phyloP scores from a whole-genome alignment of 177 flowering plant species.

The Vitis hybrid region DNA sequence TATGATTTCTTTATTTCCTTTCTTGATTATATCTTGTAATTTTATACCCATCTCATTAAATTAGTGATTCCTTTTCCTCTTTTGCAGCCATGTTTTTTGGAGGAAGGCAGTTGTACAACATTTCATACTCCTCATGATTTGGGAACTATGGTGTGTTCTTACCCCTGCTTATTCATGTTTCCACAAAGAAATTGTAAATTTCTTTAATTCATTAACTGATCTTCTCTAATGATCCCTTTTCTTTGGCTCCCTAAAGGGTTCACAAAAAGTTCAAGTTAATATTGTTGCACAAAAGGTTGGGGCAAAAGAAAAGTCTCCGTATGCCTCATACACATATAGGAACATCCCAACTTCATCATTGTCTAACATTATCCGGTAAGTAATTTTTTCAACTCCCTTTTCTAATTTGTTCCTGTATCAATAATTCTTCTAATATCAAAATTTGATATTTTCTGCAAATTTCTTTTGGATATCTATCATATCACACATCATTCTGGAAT shows the following conservation, averaged over 20 bases:
- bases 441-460: too few species aligned
- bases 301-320: slow-evolving; percentile 44
- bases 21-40: too few species aligned
- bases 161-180: background rate
- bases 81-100: slow-evolving; percentile 41
- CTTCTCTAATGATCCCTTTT: background rate
- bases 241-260: slow-evolving; percentile 9
- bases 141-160: slow-evolving; percentile 37
- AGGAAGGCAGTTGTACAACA: slow-evolving; percentile 35
- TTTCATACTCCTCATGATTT: slow-evolving; percentile 39
- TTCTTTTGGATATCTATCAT: too few species aligned
- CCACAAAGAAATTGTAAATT: background rate
- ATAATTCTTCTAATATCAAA: background rate
- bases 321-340: slow-evolving; percentile 38
- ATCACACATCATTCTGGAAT: too few species aligned
- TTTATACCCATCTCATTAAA: background rate
- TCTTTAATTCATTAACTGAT: too few species aligned
- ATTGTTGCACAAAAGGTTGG: slow-evolving; percentile 50
- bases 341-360: slow-evolving; percentile 36
- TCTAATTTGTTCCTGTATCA: background rate
- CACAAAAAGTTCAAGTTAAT: slow-evolving; percentile 41
- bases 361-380: slow-evolving; percentile 42
- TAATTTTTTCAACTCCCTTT: background rate
- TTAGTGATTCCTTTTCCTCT: slow-evolving; percentile 4
- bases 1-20: too few species aligned